phyloP scores from a whole-genome alignment of 352 stramenopile genomes.

The Phytophthora pistaciae region DNA sequence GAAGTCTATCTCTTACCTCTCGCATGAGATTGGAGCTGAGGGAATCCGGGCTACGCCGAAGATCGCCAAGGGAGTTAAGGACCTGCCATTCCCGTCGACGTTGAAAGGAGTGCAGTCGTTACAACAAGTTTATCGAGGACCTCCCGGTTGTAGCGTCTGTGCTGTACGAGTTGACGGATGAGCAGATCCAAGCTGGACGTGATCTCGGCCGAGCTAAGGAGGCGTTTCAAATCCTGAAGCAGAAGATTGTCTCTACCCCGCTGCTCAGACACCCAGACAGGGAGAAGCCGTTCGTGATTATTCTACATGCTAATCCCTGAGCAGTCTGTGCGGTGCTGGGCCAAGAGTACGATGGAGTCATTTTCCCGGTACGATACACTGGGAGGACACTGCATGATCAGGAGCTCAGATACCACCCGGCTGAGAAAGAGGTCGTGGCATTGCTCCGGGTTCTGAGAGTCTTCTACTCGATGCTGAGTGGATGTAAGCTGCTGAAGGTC shows the following conservation, averaged over 20 bases:
- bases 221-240: background rate
- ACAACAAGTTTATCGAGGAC: conserved; percentile 10
- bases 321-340: background rate
- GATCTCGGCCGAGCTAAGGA: background rate
- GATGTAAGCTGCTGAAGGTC: background rate
- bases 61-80: background rate
- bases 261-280: background rate
- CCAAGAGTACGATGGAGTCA: background rate
- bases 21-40: background rate
- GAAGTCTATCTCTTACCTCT: background rate
- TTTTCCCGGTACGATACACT: conserved; percentile 6
- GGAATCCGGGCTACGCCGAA: background rate
- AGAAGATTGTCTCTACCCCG: background rate
- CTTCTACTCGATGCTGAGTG: conserved; percentile 7
- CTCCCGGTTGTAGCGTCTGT: background rate
- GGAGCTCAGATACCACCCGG: conserved; percentile 6
- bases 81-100: background rate
- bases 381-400: conserved; percentile 11
- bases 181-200: background rate
- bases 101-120: background rate
- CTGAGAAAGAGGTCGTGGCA: conserved; percentile 11
- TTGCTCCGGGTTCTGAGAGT: conserved; percentile 7
- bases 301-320: conserved; percentile 4
- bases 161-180: background rate
- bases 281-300: conserved; percentile 5